A percentile compares a stretch with the other conserved stretches of the same genome.
These are phyloP conservation scores for Podospora sp. DNA, from an alignment of 495 filamentous ascomycete species.

Conservation along the genomic window DNA sequence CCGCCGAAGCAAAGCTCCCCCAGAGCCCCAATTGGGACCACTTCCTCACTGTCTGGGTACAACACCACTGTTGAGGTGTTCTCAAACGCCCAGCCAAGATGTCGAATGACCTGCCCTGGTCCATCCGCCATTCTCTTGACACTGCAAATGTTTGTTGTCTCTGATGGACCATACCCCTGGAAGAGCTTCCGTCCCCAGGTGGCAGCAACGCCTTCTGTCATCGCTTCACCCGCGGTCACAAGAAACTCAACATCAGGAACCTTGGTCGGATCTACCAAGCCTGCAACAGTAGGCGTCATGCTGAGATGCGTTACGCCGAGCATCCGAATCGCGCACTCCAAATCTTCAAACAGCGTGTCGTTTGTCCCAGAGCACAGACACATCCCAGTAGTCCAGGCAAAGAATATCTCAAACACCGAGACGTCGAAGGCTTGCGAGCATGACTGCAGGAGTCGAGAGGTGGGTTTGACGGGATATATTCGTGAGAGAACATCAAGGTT, in stretches of 20 bases:
- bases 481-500: slow-evolving; percentile 63
- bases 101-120: slow-evolving; percentile 51
- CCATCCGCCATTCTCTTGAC: slow-evolving; percentile 52
- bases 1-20: slow-evolving; percentile 87
- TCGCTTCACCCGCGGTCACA: slow-evolving; percentile 69
- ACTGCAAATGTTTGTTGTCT: slow-evolving; percentile 76
- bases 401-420: slow-evolving; percentile 81
- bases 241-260: slow-evolving; percentile 68
- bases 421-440: slow-evolving; percentile 77
- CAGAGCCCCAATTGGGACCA: slow-evolving; percentile 66
- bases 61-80: slow-evolving; percentile 76
- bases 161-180: slow-evolving; percentile 74
- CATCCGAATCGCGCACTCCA: slow-evolving; percentile 59
- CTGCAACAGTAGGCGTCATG: slow-evolving; percentile 76
- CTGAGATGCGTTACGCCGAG: slow-evolving; percentile 72
- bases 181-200: slow-evolving; percentile 69
- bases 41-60: slow-evolving; percentile 38
- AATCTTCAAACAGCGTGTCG: slow-evolving; percentile 64
- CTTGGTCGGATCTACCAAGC: slow-evolving; percentile 60
- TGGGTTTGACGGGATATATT: slow-evolving; percentile 56
- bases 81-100: slow-evolving; percentile 64
- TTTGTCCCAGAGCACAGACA: slow-evolving; percentile 70
- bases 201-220: slow-evolving; percentile 65
- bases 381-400: slow-evolving; percentile 72
- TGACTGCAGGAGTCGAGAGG: slow-evolving; percentile 65